Evolutionary conservation across 1,284 basidiomycete species (phyloP), one percentile per base, ranked within the genome.

Genomic region (Kwoniella shivajii): DNA sequence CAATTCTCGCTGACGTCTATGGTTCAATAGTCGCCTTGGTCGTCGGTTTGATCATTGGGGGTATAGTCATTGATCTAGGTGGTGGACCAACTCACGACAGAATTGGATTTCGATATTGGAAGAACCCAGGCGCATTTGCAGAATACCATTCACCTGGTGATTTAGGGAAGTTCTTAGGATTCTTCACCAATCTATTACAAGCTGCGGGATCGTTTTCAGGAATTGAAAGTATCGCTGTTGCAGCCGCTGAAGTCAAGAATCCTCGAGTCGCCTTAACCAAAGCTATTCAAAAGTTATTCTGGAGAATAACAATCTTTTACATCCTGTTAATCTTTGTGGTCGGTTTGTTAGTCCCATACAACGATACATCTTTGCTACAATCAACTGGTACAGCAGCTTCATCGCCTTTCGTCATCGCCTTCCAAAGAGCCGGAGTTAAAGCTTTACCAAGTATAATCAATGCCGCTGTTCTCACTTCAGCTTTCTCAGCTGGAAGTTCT

Each of bases 401-500:
- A 2, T 88, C 86, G 9, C 88, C 88, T 0, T 90, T 89, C 72
- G 66, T 68, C 27, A 44, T 63, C 61, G 88, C 88, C 62, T 77
- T 87, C 70, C 70, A 83, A 59, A 82, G 80, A 24, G 86, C 88
- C 0, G 85, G 87, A n/a, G 90, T 91, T 74, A 84, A 83, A 63
- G 81, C 79, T 2, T 77, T 90, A 3, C 89, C 89, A 1, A 83
- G 82, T 44, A 84, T 92, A 64, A 90, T 93, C 78, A 95, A 95
- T 74, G 90, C 90, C 5, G 85, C 84, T 64, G 82, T 95, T 14
- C 78, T 94, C 54, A 88, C 87, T 26, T 89, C 89, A 1, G 92
- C 92, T 1, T 89, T 88, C 84, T 92, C 89, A 6, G 90, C 92
- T 5, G 89, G 88, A 2, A 88, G 86, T 36, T 88, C 87, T 63